A percentile compares a stretch with the other conserved stretches of the same genome.
Conservation (phyloP, 306 rosid species). For the Morella rubra region DNA sequence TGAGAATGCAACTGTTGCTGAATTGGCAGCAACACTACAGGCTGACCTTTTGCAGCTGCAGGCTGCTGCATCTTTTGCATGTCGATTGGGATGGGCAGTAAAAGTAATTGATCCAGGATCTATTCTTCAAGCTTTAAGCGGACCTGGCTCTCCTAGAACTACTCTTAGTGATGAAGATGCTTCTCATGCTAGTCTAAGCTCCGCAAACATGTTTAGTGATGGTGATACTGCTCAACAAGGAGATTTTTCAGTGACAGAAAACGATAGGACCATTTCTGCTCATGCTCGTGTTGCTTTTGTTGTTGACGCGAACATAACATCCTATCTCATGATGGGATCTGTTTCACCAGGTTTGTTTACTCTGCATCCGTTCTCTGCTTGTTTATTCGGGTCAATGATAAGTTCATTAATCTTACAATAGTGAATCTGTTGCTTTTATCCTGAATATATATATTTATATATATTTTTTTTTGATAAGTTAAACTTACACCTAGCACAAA, state of each 20-base stretch:
- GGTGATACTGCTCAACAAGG: constrained; percentile 64
- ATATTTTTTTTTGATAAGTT: no score
- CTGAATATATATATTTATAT: no score
- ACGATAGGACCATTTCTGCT: constrained; percentile 49
- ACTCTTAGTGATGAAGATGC: constrained; percentile 56
- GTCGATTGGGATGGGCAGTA: constrained; percentile 90
- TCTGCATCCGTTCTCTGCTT: constrained; percentile 19
- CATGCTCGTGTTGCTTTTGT: constrained; percentile 80
- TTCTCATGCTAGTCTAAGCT: constrained; percentile 48
- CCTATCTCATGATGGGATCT: constrained; percentile 99
- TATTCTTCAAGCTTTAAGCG: constrained; percentile 56
- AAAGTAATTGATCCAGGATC: constrained; percentile 80
- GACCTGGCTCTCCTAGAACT: constrained; percentile 60
- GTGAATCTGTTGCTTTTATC: not conserved
- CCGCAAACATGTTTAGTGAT: constrained; percentile 46
- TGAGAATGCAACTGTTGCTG: constrained; percentile 86
- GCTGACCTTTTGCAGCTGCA: constrained; percentile 80
- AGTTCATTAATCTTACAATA: constrained; percentile 13
- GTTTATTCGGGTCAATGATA: constrained; percentile 10
- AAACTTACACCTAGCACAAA: no score
- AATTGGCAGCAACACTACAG: constrained; percentile 85
- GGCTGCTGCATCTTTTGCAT: constrained; percentile 91
- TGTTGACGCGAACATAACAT: constrained; percentile 94
- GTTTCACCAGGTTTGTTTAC: constrained; percentile 89
- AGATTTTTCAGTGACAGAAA: constrained; percentile 55